Evolutionary conservation across 2,329 filamentous ascomycete genomes (phyloP).

Genomic region (Pseudogymnoascus sp.): DNA sequence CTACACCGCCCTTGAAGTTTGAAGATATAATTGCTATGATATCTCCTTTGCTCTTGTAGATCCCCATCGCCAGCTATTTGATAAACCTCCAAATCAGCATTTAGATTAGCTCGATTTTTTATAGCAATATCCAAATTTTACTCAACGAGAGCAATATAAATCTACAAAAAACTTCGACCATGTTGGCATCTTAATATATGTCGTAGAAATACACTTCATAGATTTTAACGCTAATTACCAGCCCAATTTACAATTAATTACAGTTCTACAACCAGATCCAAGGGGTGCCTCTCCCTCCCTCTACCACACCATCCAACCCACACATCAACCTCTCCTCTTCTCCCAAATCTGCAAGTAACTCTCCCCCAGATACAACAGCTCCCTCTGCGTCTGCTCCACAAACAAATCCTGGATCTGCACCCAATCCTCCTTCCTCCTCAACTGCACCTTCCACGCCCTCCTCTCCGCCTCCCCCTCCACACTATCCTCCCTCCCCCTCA

Average conservation of each 20-base stretch:
- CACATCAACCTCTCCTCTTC: constrained; percentile 50
- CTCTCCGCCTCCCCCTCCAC: constrained; percentile 87
- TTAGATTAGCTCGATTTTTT: neutral
- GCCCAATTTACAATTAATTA: neutral
- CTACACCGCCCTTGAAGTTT: neutral
- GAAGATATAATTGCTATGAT: neutral
- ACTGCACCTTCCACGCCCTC: constrained; percentile 88
- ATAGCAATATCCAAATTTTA: neutral
- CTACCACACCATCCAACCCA: constrained; percentile 17
- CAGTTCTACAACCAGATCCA: neutral
- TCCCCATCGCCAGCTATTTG: neutral
- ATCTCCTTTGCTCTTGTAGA: no score
- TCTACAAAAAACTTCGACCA: neutral
- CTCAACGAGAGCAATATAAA: neutral
- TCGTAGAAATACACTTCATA: neutral
- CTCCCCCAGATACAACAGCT: constrained; percentile 88
- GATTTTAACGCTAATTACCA: constrained; percentile 14
- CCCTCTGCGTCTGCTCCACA: constrained; percentile 81
- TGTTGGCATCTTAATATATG: no score
- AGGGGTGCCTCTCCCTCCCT: constrained; percentile 13
- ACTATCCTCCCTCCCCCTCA: constrained; percentile 68
- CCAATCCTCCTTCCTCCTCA: constrained; percentile 78
- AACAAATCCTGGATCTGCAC: constrained; percentile 89
- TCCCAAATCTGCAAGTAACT: constrained; percentile 97
- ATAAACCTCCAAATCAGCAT: no score